These are phyloP conservation scores for Auriculariales sp. DNA, from an alignment of 768 basidiomycete genomes.

Conservation along the genomic window DNA sequence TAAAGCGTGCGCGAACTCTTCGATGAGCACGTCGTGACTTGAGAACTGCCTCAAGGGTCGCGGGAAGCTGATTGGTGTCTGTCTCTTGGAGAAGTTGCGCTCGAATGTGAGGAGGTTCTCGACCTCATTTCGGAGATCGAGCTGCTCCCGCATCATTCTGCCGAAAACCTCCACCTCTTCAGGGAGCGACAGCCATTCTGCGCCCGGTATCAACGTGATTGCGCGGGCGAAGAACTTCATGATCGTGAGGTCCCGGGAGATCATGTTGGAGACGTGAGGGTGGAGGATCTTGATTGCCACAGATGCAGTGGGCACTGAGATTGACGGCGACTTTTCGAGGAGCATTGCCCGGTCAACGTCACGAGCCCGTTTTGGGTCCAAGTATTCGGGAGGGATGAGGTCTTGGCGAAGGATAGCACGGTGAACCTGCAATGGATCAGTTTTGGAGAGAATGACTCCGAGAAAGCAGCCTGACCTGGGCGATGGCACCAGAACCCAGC, in stretches of 20 bases:
- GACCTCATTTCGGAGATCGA: constrained; percentile 83
- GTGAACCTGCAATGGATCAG: constrained; percentile 47
- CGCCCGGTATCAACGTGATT: constrained; percentile 72
- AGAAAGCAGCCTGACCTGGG: constrained; percentile 45
- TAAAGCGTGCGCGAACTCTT: constrained; percentile 86
- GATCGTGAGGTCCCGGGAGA: constrained; percentile 81
- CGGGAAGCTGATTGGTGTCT: constrained; percentile 79
- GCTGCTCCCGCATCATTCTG: constrained; percentile 88
- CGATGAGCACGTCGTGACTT: constrained; percentile 70
- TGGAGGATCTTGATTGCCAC: constrained; percentile 96
- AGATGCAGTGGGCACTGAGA: constrained; percentile 60
- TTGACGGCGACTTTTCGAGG: constrained; percentile 28
- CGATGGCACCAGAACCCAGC: constrained; percentile 98
- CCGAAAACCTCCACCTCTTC: constrained; percentile 95
- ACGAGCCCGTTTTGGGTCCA: constrained; percentile 51
- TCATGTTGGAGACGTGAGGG: constrained; percentile 68
- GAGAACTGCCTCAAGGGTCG: constrained; percentile 71
- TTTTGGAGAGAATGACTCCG: constrained; percentile 1
- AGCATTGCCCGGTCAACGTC: constrained; percentile 12
- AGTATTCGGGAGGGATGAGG: constrained; percentile 73
- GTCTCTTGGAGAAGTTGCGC: constrained; percentile 65
- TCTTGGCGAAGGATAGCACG: constrained; percentile 72
- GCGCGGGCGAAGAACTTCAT: constrained; percentile 83
- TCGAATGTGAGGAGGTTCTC: constrained; percentile 79
- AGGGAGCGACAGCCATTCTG: constrained; percentile 91